Base-by-base conservation (phyloP, 768 basidiomycete genomes). In the Hericium rajendrae region DNA sequence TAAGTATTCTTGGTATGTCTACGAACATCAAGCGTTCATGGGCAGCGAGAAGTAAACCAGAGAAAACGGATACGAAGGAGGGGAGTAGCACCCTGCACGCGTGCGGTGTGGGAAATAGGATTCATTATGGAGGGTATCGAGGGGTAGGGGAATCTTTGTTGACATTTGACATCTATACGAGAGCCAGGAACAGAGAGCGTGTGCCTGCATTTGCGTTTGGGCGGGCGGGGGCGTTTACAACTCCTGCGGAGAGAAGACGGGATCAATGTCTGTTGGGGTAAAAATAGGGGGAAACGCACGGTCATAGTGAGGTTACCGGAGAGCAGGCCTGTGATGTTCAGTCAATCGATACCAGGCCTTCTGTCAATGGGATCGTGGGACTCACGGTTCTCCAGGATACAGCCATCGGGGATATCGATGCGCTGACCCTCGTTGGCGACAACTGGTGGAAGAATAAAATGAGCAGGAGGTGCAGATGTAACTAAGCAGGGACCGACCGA, bases 301-400 rank as follows among this genome's bases (percentile, higher is more conserved):
- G 85, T 91, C 83, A 91, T 88, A 67, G 82, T 86, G 70, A 93
- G 72, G 73, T 89, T 91, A 60, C 91, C 90, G 48, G 90, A 90
- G 51, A 94, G 77, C 61, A 93, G 70, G 64, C 86, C 80, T 81
- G 43, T 15, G 16, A 62, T 57, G 64, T 64, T 59, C 60, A 58
- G 52, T 26, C 5, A 26, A 65, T 54, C 10, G 11, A 15, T 39
- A 15, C 24, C 12, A 38, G 20, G 24, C 39, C 39, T 41, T 9
- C 20, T 6, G 9, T 8, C 32, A 32, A 32, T 9, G 32, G 9
- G 5, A 28, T 26, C 18, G 26, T 6, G 32, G 3, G 20, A 68
- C 78, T 48, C 52, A 80, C 82, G 78, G 73, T 86, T 85, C 70
- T 86, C 86, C 54, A 87, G 70, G 60, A 83, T 76, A 60, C 84